Base-by-base conservation (phyloP, 495 filamentous ascomycete species). In the Tuber brumale region DNA sequence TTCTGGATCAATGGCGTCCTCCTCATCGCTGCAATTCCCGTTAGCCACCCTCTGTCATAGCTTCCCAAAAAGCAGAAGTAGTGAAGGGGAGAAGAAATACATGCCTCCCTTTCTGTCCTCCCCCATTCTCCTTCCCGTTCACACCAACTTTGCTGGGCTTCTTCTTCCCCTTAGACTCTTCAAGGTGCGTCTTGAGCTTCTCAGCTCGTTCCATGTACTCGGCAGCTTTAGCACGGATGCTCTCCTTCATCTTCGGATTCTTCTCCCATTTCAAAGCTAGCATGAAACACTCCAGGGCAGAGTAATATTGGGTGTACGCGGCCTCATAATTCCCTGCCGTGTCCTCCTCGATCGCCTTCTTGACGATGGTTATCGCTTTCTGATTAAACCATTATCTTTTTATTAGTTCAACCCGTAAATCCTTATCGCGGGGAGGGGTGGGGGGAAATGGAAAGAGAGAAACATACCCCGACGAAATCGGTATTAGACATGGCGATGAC, bases 121-220 rank as follows among this genome's bases (percentile, higher is more conserved):
- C 9, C 86, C 85, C 76, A 88, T 88, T 71, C 87, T 86, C 79
- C 88, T 89, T 70, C 84, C 86, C 31, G 84, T 98, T 98, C 76
- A 90, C 90, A 31, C 94, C 94, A 73, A 98, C 88, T 77, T 95
- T 91, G 31, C 90, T 89, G 21, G 92, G 91, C 84, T 93, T 94
- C 80, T 91, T 93, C 79, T 88, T 88, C 69, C 87, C 86, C 75
- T 97, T 94, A 37, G 86, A 86, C 35, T 94, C 90, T 57, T 90
- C 87, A 66, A 99, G 86, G 83, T 97, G 94, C 19, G 90, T 89
- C 85, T 98, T 98, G 70, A 99, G 88, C 86, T 97, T 97, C 87
- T 98, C 95, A 48, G 95, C 95, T 51, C 95, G 92, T 84, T 97
- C 94, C 93, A 99, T 97, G 87, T 99, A 99, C 83, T 97, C 94